Evolutionary conservation across 345 rosid genomes (phyloP).

Genomic region (Eucalyptus marginata): DNA sequence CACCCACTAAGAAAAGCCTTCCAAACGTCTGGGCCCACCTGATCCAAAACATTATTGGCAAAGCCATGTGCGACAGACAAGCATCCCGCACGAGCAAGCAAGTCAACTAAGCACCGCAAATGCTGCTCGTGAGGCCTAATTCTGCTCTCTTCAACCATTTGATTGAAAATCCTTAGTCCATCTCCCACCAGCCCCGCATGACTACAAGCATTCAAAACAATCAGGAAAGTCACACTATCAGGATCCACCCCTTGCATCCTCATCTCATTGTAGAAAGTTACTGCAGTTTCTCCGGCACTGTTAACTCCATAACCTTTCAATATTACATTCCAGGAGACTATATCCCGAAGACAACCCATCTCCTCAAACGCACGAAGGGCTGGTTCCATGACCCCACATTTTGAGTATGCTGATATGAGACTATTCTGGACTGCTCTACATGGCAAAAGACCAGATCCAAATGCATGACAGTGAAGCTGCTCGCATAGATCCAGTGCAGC

Average conservation of each 20-base stretch:
- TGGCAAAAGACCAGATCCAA: slow-evolving; percentile 5
- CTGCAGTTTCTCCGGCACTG: slow-evolving; percentile 21
- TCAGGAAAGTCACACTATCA: slow-evolving; percentile 20
- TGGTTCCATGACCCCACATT: slow-evolving; percentile 20
- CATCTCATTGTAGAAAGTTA: slow-evolving; percentile 22
- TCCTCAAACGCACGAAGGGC: slow-evolving; percentile 13
- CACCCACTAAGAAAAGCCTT: slow-evolving; percentile 29
- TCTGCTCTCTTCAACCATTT: slow-evolving; percentile 13
- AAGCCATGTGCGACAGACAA: slow-evolving; percentile 18
- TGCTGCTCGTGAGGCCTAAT: slow-evolving; percentile 20
- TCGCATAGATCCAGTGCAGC: slow-evolving; percentile 17
- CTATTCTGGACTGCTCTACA: slow-evolving; percentile 19
- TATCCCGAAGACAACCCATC: slow-evolving; percentile 18
- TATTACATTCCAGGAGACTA: slow-evolving; percentile 37
- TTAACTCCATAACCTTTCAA: slow-evolving; percentile 25
- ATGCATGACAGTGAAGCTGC: slow-evolving; percentile 27
- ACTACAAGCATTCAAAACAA: slow-evolving; percentile 28
- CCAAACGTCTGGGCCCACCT: slow-evolving; percentile 16
- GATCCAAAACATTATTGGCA: background rate
- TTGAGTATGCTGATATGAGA: slow-evolving; percentile 37
- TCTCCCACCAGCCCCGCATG: slow-evolving; percentile 23
- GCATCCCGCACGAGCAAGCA: slow-evolving; percentile 25
- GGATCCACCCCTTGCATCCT: slow-evolving; percentile 9
- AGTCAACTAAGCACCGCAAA: slow-evolving; percentile 22
- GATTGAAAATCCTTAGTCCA: slow-evolving; percentile 25